A percentile compares a stretch with the other conserved stretches of the same genome.
phyloP scores from a whole-genome alignment of 371 early-diverging fungal genomes.

The Phascolomyces articulosus region DNA sequence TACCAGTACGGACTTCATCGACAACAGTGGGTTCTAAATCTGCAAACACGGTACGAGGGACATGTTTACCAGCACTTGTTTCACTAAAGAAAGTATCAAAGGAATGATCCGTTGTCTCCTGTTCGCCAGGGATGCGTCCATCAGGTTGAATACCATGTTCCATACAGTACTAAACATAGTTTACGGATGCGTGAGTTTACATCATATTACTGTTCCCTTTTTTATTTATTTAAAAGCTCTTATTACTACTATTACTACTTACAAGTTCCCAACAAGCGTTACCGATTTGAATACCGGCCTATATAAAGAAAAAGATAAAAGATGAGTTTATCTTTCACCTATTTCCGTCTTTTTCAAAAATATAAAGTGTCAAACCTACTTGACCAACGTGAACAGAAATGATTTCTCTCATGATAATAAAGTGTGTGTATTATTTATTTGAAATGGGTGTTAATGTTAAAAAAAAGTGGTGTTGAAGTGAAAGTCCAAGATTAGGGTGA shows the following conservation, averaged over 20 bases:
- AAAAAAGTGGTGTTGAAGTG: constrained; percentile 6
- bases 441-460: constrained; percentile 10
- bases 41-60: constrained; percentile 98
- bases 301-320: constrained; percentile 14
- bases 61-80: constrained; percentile 98
- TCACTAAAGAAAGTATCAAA: constrained; percentile 95
- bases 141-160: constrained; percentile 94
- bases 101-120: constrained; percentile 10
- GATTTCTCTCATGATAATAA: constrained; percentile 91
- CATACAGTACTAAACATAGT: constrained; percentile 71
- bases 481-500: constrained; percentile 24
- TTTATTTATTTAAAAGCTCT: background rate
- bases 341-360: background rate
- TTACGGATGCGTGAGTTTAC: background rate
- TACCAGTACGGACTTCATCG: constrained; percentile 95
- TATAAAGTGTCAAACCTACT: constrained; percentile 8
- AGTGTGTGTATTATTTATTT: background rate
- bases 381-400: constrained; percentile 93
- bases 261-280: constrained; percentile 98
- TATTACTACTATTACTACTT: constrained; percentile 1
- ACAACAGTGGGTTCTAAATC: constrained; percentile 98
- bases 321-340: background rate
- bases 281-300: constrained; percentile 99
- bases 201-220: background rate
- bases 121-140: constrained; percentile 73